Conservation (phyloP, 2,329 filamentous ascomycete genomes). For the Alternaria brassicae region DNA sequence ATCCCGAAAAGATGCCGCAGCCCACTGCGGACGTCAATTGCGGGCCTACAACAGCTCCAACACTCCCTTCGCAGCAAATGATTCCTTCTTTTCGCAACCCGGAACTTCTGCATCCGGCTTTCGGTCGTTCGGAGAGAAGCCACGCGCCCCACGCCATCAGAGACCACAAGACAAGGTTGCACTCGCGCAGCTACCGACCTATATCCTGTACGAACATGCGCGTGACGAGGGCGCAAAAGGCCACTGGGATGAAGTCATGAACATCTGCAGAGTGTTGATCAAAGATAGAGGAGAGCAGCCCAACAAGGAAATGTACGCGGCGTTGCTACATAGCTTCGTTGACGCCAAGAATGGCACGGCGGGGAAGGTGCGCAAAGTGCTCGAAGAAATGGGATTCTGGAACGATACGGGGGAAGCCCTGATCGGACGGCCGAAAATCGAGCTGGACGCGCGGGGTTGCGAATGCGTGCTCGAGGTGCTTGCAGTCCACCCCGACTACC, state of each 20-base stretch:
- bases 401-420: neutral
- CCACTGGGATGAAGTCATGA: slow-evolving; percentile 35
- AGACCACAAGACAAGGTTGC: slow-evolving; percentile 12
- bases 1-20: neutral
- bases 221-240: slow-evolving; percentile 38
- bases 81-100: slow-evolving; percentile 10
- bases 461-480: slow-evolving; percentile 76
- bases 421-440: slow-evolving; percentile 60
- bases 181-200: slow-evolving; percentile 35
- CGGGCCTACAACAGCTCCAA: slow-evolving; percentile 25
- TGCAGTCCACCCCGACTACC: slow-evolving; percentile 84
- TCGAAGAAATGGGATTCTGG: slow-evolving; percentile 71
- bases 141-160: neutral
- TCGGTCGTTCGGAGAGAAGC: slow-evolving; percentile 10
- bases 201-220: slow-evolving; percentile 41
- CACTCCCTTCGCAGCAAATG: slow-evolving; percentile 5
- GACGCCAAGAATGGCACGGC: slow-evolving; percentile 70
- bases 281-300: slow-evolving; percentile 62
- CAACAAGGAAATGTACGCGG: slow-evolving; percentile 71
- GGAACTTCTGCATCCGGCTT: slow-evolving; percentile 5
- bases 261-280: slow-evolving; percentile 66
- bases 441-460: slow-evolving; percentile 71
- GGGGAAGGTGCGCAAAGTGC: slow-evolving; percentile 65
- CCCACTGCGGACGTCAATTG: slow-evolving; percentile 5
- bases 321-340: slow-evolving; percentile 75